Conservation (phyloP, 805 yeast genomes). For the Yamadazyma philogaea region DNA sequence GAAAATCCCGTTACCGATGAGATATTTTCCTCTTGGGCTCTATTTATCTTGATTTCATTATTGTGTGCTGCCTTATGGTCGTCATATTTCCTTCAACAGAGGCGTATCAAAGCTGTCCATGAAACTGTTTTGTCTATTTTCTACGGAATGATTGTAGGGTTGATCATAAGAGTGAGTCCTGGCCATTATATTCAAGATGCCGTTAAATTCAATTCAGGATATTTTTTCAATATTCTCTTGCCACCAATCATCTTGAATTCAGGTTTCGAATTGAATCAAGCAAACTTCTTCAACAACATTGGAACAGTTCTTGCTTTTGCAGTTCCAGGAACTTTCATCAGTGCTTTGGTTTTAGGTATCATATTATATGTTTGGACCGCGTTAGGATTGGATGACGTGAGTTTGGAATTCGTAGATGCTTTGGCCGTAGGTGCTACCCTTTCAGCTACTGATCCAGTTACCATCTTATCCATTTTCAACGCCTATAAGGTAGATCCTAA, state of each 20-base stretch:
- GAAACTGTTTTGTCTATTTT: conserved; percentile 95
- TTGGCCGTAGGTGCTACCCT: conserved; percentile 96
- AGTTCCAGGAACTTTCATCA: conserved; percentile 92
- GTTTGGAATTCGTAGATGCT: conserved; percentile 94
- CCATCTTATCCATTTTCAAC: conserved; percentile 91
- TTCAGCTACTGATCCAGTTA: conserved; percentile 98
- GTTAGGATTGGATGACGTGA: conserved; percentile 82
- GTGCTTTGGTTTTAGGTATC: conserved; percentile 87
- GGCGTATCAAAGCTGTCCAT: conserved; percentile 91
- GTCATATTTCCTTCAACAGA: conserved; percentile 85
- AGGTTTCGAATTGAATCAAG: conserved; percentile 95
- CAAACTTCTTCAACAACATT: conserved; percentile 87
- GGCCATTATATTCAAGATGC: conserved; percentile 98
- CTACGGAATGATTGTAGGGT: conserved; percentile 94
- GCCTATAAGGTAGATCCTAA: conserved; percentile 98
- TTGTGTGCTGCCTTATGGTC: conserved; percentile 92
- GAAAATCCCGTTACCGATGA: conserved; percentile 90
- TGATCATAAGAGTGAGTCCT: conserved; percentile 84
- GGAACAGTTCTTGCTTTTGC: conserved; percentile 92
- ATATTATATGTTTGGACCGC: conserved; percentile 87
- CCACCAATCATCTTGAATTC: conserved; percentile 97
- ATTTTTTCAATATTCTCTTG: conserved; percentile 86
- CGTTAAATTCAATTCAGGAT: conserved; percentile 89
- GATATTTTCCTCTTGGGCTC: conserved; percentile 95
- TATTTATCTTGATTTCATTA: conserved; percentile 77